Conservation (phyloP, 352 stramenopile species). For the Hyaloperonospora brassicae region DNA sequence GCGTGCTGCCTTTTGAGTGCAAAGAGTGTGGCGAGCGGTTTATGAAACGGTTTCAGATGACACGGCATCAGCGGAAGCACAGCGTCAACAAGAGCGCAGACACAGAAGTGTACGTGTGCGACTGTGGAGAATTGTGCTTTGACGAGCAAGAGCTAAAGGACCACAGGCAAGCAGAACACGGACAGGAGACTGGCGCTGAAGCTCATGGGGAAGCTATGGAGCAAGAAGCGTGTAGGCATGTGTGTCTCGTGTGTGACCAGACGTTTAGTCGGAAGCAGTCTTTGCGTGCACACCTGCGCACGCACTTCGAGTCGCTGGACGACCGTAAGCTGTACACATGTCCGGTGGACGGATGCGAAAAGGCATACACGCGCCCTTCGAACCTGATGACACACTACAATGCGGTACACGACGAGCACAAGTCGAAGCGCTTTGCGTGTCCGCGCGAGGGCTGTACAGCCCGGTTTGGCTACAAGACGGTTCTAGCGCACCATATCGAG, state of each 20-base stretch:
- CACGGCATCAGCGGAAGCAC: conserved; percentile 41
- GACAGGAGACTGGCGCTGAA: neutral
- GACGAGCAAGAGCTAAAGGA: conserved; percentile 32
- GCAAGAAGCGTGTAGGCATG: conserved; percentile 10
- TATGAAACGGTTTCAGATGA: conserved; percentile 53
- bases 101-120: conserved; percentile 44
- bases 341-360: conserved; percentile 47
- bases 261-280: conserved; percentile 46
- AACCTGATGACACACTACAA: conserved; percentile 78
- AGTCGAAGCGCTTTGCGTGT: conserved; percentile 59
- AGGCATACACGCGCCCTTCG: conserved; percentile 57
- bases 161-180: conserved; percentile 35
- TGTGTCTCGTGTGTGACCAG: conserved; percentile 46
- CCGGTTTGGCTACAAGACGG: conserved; percentile 69
- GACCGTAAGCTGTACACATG: conserved; percentile 57
- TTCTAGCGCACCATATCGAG: conserved; percentile 52
- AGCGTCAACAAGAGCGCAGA: conserved; percentile 18
- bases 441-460: conserved; percentile 45
- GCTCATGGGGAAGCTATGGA: conserved; percentile 1
- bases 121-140: conserved; percentile 53
- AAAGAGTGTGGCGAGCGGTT: conserved; percentile 49
- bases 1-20: conserved; percentile 64
- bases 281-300: conserved; percentile 49
- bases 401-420: conserved; percentile 49
- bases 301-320: conserved; percentile 54